phyloP scores from a whole-genome alignment of 129 eudicot species.

The Glebionis coronaria region DNA sequence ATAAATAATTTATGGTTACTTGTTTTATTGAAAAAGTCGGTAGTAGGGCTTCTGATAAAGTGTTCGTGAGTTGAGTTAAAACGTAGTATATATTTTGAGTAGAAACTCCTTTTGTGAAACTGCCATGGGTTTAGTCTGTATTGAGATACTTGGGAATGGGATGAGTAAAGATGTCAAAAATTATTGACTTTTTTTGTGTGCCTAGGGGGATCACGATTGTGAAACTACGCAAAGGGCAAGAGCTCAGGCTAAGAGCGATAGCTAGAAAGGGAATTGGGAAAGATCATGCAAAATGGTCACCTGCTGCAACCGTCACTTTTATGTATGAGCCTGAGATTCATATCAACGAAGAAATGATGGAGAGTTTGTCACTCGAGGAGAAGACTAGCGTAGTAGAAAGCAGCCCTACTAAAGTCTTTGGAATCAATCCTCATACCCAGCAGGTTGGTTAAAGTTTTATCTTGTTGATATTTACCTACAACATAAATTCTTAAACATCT shows the following conservation, averaged over 20 bases:
- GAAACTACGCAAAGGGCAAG: slow-evolving; percentile 93
- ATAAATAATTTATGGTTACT: no score
- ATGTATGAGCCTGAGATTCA: slow-evolving; percentile 96
- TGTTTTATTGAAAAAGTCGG: no score
- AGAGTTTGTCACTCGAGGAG: slow-evolving; percentile 65
- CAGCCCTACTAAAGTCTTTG: slow-evolving; percentile 95
- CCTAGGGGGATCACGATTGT: slow-evolving; percentile 94
- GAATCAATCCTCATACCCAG: slow-evolving; percentile 51
- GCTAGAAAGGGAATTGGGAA: slow-evolving; percentile 99
- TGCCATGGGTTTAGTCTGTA: no score
- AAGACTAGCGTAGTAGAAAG: slow-evolving; percentile 74
- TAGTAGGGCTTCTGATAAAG: no score
- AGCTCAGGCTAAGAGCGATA: slow-evolving; percentile 85
- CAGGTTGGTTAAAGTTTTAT: slow-evolving; percentile 45
- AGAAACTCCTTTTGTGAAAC: no score
- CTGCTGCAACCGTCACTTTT: slow-evolving; percentile 99
- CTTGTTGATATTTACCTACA: background rate
- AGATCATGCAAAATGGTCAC: slow-evolving; percentile 99
- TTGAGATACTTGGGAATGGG: background rate
- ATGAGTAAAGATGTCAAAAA: background rate
- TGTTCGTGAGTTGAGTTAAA: no score
- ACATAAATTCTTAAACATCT: background rate
- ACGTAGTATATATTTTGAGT: no score
- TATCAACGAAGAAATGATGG: slow-evolving; percentile 95
- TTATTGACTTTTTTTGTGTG: background rate